Evolutionary conservation across 2,329 filamentous ascomycete genomes (phyloP).

Genomic region (Aschersonia sp.): DNA sequence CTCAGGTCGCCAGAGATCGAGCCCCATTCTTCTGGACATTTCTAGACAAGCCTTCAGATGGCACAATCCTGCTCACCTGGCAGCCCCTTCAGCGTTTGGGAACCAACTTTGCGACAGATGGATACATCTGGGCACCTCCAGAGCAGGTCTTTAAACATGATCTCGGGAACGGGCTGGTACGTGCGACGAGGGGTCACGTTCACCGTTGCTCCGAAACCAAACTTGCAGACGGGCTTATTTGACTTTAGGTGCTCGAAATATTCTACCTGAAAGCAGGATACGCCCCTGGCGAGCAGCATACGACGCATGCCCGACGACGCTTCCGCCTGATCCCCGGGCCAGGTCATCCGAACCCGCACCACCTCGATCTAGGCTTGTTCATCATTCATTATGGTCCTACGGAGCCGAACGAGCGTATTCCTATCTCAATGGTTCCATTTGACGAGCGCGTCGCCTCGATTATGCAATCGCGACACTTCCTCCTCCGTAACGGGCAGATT

Average conservation of each 20-base stretch:
- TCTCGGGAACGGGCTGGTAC: constrained; percentile 43
- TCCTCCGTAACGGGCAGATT: constrained; percentile 63
- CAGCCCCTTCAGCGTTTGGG: constrained; percentile 61
- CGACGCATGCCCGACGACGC: constrained; percentile 66
- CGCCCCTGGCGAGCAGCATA: constrained; percentile 57
- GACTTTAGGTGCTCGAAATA: constrained; percentile 66
- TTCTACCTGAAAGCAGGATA: constrained; percentile 73
- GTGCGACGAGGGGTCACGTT: constrained; percentile 7
- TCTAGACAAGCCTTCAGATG: constrained; percentile 68
- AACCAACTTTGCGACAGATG: constrained; percentile 74
- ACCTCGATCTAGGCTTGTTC: constrained; percentile 72
- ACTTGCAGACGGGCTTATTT: neutral
- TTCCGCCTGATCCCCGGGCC: constrained; percentile 71
- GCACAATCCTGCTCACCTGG: constrained; percentile 76
- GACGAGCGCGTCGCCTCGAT: constrained; percentile 44
- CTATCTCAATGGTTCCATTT: constrained; percentile 50
- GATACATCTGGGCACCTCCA: constrained; percentile 76
- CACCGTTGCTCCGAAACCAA: no score
- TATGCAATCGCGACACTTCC: constrained; percentile 48
- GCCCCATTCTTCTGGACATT: constrained; percentile 91
- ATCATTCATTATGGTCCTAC: constrained; percentile 79
- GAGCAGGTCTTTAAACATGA: constrained; percentile 69
- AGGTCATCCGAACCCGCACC: constrained; percentile 52
- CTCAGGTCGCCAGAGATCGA: constrained; percentile 70
- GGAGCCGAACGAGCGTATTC: constrained; percentile 59